These are phyloP conservation scores for Yamadazyma taylorii DNA, from an alignment of 1,139 yeast genomes.

Conservation along the genomic window DNA sequence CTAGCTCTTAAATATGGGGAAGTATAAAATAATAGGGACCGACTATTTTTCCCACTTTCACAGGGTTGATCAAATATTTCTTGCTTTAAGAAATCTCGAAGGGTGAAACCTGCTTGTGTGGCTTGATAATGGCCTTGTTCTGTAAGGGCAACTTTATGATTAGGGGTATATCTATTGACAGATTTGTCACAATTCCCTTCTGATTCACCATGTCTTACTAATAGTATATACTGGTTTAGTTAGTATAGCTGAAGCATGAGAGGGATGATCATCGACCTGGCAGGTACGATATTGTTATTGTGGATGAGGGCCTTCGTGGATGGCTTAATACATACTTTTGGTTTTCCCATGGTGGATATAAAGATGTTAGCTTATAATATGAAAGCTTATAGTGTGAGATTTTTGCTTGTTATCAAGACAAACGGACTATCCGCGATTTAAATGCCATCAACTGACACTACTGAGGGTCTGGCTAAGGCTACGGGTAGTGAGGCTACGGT, in stretches of 20 bases:
- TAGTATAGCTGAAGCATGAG: conserved; percentile 13
- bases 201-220: conserved; percentile 89
- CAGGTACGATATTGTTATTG: too few relatives aligned
- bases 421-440: too few relatives aligned
- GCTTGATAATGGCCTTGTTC: conserved; percentile 70
- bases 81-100: conserved; percentile 53
- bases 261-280: too few relatives aligned
- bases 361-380: neutral
- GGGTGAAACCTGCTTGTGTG: conserved; percentile 59
- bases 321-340: conserved; percentile 56
- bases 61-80: conserved; percentile 34
- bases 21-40: conserved; percentile 61
- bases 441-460: too few relatives aligned
- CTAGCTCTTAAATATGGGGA: conserved; percentile 83
- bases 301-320: too few relatives aligned
- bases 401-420: too few relatives aligned
- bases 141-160: conserved; percentile 76
- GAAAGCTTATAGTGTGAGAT: neutral
- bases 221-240: conserved; percentile 57
- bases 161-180: conserved; percentile 73
- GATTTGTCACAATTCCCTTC: conserved; percentile 84
- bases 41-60: conserved; percentile 18
- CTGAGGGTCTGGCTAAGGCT: too few relatives aligned
- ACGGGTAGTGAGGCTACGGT: too few relatives aligned
- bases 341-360: conserved; percentile 49